Evolutionary conservation across 2,329 filamentous ascomycete genomes (phyloP), one percentile per base, ranked within the genome.

Genomic region (Calonectria multiphialidica): DNA sequence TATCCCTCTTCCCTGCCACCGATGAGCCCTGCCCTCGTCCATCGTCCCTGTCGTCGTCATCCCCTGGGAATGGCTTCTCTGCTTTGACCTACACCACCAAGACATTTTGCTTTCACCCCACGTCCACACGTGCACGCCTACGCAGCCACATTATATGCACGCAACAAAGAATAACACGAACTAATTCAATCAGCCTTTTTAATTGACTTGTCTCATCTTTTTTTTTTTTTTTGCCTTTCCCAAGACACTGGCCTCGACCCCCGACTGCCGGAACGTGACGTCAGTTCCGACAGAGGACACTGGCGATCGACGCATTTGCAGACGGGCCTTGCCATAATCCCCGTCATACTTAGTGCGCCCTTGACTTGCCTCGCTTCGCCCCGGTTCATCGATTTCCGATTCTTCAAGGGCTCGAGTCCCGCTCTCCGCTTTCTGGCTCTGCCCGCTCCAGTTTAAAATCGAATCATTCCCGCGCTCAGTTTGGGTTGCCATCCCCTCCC

Each of bases 241-340:
- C 57, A 18, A 67, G 23, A 57, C 35, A 59, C 33, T n/a, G 35
- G 13, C 9, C 10, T 18, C 53, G 37, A 33, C 8, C n/a, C 50
- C 44, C 59, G 13, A 50, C 66, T 18, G 23, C 33, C 59, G 53
- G 62, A 66, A 61, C 68, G 66, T 75, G 72, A 74, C 72, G 75
- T 76, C 70, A 72, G 62, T 53, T 50, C 55, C 28, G 8, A 23
- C 33, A 61, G 42, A 61, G 15, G 12, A 9, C 65, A 23, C 53
- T 37, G 61, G 61, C 42, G 66, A 72, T 72, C 69, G 21, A 42
- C 75, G 62, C 68, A 69, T 66, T 73, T 64, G 53, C 67, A 62
- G 67, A 49, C 75, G 47, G 49, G 42, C 53, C 67, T 42, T 37
- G 40, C 15, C 45, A 44, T 40, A 42, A 30, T 49, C 65, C 53